Conservation (phyloP, 768 basidiomycete genomes). For the Tylopilus cervinicoccineus region DNA sequence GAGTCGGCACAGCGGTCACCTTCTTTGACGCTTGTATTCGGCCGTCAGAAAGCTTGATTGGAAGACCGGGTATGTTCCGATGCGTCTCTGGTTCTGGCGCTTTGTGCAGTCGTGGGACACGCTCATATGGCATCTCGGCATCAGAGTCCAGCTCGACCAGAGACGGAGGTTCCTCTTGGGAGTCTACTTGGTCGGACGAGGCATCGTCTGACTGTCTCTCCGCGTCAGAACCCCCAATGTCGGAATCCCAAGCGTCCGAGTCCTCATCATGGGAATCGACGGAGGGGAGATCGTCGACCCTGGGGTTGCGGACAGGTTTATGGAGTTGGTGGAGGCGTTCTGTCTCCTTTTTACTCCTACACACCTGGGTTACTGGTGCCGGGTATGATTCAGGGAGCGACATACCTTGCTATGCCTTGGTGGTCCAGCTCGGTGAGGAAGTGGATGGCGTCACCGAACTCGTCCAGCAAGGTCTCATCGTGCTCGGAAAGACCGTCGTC, state of each 20-base stretch:
- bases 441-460: constrained; percentile 55
- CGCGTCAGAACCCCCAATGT: constrained; percentile 33
- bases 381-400: constrained; percentile 3
- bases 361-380: constrained; percentile 2
- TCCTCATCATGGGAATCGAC: constrained; percentile 64
- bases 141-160: constrained; percentile 41
- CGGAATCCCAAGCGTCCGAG: constrained; percentile 48
- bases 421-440: constrained; percentile 75
- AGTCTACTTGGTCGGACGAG: constrained; percentile 7
- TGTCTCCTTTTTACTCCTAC: constrained; percentile 83
- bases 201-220: constrained; percentile 15
- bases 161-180: constrained; percentile 6
- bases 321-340: constrained; percentile 62
- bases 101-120: constrained; percentile 48
- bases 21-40: constrained; percentile 59
- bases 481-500: constrained; percentile 59
- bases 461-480: constrained; percentile 60
- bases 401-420: constrained; percentile 77
- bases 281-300: constrained; percentile 62
- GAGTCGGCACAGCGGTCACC: constrained; percentile 16
- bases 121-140: constrained; percentile 74
- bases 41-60: constrained; percentile 85
- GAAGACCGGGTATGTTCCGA: constrained; percentile 58
- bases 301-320: constrained; percentile 48
- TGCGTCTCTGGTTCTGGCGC: constrained; percentile 44